Conservation (phyloP, 768 basidiomycete species). For the Leucocoprinus leucothites region DNA sequence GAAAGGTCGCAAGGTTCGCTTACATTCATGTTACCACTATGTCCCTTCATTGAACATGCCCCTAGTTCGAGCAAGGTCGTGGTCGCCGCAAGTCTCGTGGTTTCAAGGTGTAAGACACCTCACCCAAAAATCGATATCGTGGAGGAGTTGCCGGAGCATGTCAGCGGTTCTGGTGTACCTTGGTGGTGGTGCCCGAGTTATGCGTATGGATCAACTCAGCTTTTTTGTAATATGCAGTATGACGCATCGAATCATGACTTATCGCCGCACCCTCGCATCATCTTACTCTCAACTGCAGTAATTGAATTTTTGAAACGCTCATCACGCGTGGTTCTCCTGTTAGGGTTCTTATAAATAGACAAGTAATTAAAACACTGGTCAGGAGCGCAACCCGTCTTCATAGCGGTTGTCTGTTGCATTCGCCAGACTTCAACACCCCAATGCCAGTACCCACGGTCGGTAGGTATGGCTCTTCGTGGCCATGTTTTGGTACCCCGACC, state of each 20-base stretch:
- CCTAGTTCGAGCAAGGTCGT: slow-evolving; percentile 92
- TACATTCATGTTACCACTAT: not conserved
- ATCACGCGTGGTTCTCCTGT: no score
- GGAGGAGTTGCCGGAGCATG: slow-evolving; percentile 19
- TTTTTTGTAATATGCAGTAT: slow-evolving; percentile 13
- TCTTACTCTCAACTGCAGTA: not conserved
- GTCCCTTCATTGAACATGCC: slow-evolving; percentile 2
- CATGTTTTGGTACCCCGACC: no score
- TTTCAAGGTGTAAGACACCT: slow-evolving; percentile 81
- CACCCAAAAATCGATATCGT: slow-evolving; percentile 24
- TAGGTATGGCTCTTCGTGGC: no score
- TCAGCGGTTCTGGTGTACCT: slow-evolving; percentile 22
- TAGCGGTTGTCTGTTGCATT: no score
- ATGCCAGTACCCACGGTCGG: no score
- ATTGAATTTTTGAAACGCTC: not conserved
- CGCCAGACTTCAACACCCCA: no score
- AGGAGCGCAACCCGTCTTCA: no score
- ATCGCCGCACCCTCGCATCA: not conserved
- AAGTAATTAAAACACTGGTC: no score
- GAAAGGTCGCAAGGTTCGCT: slow-evolving; percentile 88
- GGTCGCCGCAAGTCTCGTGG: slow-evolving; percentile 98
- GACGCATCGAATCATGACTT: slow-evolving; percentile 12
- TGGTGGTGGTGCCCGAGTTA: slow-evolving; percentile 27
- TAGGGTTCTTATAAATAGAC: no score
- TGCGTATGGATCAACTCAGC: slow-evolving; percentile 30